phyloP scores from a whole-genome alignment of 345 rosid species.

The Euphorbia pulcherrima region DNA sequence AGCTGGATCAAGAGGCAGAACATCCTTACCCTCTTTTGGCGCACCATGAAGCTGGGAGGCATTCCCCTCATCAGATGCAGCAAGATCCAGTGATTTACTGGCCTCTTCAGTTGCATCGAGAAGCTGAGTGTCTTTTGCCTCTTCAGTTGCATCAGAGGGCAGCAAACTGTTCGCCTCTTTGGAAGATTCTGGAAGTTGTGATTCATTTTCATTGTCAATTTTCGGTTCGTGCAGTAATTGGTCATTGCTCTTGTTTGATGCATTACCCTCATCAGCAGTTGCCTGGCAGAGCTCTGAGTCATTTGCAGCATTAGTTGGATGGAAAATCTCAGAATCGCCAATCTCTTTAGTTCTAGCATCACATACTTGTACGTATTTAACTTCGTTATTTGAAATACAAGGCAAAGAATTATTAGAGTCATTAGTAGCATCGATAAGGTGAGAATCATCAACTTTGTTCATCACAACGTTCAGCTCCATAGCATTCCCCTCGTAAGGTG shows the following conservation, averaged over 20 bases:
- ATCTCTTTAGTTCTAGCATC: conserved; percentile 5
- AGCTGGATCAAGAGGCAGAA: background rate
- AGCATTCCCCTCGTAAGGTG: conserved; percentile 10
- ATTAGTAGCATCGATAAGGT: background rate
- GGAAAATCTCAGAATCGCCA: background rate
- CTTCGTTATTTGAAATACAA: background rate
- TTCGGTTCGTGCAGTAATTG: conserved; percentile 6
- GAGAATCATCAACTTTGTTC: conserved; percentile 17
- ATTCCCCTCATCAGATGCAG: background rate
- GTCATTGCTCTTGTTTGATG: background rate
- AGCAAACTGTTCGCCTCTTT: background rate
- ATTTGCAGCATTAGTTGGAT: conserved; percentile 8
- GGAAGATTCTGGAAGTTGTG: conserved; percentile 1
- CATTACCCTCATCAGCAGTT: conserved; percentile 10
- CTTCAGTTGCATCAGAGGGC: background rate
- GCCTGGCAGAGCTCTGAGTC: conserved; percentile 5
- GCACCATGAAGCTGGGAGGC: conserved; percentile 6
- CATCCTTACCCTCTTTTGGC: background rate
- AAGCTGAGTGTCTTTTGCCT: background rate
- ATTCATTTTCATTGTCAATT: background rate
- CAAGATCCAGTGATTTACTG: background rate
- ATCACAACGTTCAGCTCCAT: conserved; percentile 9
- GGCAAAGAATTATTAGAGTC: conserved; percentile 8
- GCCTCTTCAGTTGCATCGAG: background rate
- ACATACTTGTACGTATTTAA: conserved; percentile 1